These are phyloP conservation scores for Candida patagonica DNA, from an alignment of 805 yeast species.

Conservation along the genomic window DNA sequence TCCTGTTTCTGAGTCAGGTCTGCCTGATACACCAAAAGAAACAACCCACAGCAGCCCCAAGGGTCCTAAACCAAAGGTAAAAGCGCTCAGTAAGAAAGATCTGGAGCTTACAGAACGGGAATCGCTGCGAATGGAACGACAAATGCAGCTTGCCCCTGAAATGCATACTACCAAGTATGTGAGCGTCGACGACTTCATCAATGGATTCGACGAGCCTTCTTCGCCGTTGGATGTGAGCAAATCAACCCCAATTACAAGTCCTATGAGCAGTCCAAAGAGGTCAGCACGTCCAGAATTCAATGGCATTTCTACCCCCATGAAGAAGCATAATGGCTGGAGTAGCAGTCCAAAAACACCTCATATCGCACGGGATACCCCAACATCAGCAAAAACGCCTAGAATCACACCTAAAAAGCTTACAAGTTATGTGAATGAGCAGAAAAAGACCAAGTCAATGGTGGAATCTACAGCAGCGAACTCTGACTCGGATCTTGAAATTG, in stretches of 20 bases:
- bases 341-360: conserved; percentile 1
- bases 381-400: background rate
- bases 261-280: conserved; percentile 6
- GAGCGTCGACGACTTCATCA: conserved; percentile 12
- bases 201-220: conserved; percentile 8
- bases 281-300: background rate
- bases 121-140: conserved; percentile 16
- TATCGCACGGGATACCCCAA: background rate
- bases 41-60: too few species aligned
- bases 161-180: conserved; percentile 11
- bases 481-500: conserved; percentile 19
- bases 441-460: background rate
- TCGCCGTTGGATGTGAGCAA: background rate
- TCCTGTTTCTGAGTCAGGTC: too few species aligned
- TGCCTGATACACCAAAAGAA: too few species aligned
- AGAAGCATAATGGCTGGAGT: background rate
- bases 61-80: too few species aligned
- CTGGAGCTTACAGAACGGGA: conserved; percentile 15
- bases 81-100: conserved; percentile 13
- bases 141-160: conserved; percentile 19
- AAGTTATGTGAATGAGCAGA: conserved; percentile 8
- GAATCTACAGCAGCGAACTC: background rate
- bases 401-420: conserved; percentile 11
- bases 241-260: background rate
- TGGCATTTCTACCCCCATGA: background rate